These are phyloP conservation scores for Mikania micrantha DNA, from an alignment of 129 eudicot genomes.

Conservation along the genomic window DNA sequence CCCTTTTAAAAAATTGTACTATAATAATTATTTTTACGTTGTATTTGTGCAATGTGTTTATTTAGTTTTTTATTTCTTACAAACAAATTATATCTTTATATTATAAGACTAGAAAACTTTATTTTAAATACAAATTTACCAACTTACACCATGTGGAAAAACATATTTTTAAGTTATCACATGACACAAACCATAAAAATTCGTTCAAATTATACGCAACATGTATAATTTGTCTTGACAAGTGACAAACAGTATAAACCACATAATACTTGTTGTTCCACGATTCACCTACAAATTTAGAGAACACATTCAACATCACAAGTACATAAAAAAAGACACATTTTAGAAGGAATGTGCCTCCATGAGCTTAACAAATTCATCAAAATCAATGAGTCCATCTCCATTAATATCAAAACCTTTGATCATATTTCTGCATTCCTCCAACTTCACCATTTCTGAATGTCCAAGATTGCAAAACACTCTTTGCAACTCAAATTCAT, in stretches of 20 bases:
- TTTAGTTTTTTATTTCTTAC: too few species aligned
- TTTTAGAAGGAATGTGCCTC: constrained; percentile 23
- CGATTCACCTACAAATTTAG: not conserved
- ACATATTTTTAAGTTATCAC: too few species aligned
- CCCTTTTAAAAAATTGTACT: too few species aligned
- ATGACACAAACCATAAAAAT: too few species aligned
- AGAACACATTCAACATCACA: not conserved
- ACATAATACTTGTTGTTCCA: not conserved
- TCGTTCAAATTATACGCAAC: too few species aligned
- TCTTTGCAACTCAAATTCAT: constrained; percentile 43
- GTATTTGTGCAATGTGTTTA: too few species aligned
- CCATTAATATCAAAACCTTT: constrained; percentile 46
- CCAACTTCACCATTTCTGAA: constrained; percentile 21
- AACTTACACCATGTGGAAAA: too few species aligned
- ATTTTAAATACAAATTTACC: too few species aligned
- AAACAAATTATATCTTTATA: too few species aligned
- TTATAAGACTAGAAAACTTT: too few species aligned
- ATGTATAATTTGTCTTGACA: too few species aligned
- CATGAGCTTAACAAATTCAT: constrained; percentile 40
- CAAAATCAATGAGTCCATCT: constrained; percentile 51
- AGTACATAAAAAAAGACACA: not conserved
- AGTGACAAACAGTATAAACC: not conserved
- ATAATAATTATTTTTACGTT: too few species aligned
- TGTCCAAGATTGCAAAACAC: constrained; percentile 31
- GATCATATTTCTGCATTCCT: constrained; percentile 48